Evolutionary conservation across 2,329 filamentous ascomycete genomes (phyloP).

Genomic region (Hypocrella siamensis): DNA sequence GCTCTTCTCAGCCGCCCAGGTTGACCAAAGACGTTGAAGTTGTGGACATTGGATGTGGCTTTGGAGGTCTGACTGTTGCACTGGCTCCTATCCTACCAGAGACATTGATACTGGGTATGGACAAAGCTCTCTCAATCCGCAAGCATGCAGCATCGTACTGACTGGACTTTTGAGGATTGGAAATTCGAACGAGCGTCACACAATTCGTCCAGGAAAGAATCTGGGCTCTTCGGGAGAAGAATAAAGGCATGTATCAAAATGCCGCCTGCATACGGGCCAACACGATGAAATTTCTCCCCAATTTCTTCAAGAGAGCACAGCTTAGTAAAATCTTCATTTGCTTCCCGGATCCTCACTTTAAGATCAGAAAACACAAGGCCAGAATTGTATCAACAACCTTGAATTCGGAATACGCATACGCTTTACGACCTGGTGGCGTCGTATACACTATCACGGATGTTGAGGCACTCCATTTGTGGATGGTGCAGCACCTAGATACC

Average conservation of each 20-base stretch:
- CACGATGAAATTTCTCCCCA: slow-evolving; percentile 98
- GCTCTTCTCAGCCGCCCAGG: slow-evolving; percentile 10
- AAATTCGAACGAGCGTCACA: slow-evolving; percentile 81
- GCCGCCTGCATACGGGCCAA: slow-evolving; percentile 81
- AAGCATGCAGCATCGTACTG: background rate
- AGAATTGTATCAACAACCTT: slow-evolving; percentile 81
- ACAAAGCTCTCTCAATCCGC: background rate
- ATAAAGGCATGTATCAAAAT: slow-evolving; percentile 49
- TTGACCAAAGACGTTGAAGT: slow-evolving; percentile 61
- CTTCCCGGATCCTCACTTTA: slow-evolving; percentile 98
- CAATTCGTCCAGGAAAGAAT: slow-evolving; percentile 84
- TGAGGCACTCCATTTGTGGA: slow-evolving; percentile 85
- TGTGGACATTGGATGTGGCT: slow-evolving; percentile 93
- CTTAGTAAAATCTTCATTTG: slow-evolving; percentile 90
- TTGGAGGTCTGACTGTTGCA: slow-evolving; percentile 79
- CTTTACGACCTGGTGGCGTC: slow-evolving; percentile 65
- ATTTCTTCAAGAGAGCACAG: slow-evolving; percentile 75
- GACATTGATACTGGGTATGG: slow-evolving; percentile 63
- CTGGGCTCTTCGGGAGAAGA: slow-evolving; percentile 59
- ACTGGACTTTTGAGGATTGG: slow-evolving; percentile 46
- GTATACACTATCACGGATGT: slow-evolving; percentile 97
- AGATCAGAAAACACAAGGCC: slow-evolving; percentile 91
- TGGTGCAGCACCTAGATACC: slow-evolving; percentile 69
- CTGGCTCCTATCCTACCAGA: slow-evolving; percentile 69
- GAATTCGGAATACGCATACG: slow-evolving; percentile 87